Evolutionary conservation across 495 filamentous ascomycete species (phyloP).

Genomic region (Xanthoparmelia taractica): DNA sequence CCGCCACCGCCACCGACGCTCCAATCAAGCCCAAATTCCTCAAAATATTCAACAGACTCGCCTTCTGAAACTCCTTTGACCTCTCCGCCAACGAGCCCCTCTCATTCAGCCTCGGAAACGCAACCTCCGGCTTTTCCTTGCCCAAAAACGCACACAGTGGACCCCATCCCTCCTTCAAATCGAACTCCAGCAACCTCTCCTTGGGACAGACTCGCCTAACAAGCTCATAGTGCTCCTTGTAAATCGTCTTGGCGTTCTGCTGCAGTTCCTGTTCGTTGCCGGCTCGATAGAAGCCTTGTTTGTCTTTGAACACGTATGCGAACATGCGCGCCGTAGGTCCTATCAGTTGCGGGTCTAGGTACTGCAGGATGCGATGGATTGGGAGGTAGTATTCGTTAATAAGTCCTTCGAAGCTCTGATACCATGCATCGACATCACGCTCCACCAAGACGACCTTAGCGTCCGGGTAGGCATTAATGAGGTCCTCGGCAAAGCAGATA

Average conservation of each 20-base stretch:
- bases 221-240: conserved; percentile 31
- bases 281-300: conserved; percentile 14
- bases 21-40: neutral
- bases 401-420: conserved; percentile 19
- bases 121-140: conserved; percentile 35
- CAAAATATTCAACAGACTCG: neutral
- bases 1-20: neutral
- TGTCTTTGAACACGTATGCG: conserved; percentile 3
- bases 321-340: neutral
- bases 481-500: conserved; percentile 44
- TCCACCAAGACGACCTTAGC: conserved; percentile 46
- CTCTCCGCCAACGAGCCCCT: conserved; percentile 16
- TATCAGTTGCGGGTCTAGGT: conserved; percentile 14
- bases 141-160: conserved; percentile 44
- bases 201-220: conserved; percentile 37
- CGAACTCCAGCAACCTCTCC: conserved; percentile 40
- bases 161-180: conserved; percentile 44
- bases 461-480: conserved; percentile 46
- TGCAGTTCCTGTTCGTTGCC: conserved; percentile 17
- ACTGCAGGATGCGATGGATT: neutral
- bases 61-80: neutral
- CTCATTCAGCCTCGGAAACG: conserved; percentile 39
- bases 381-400: conserved; percentile 9
- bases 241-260: conserved; percentile 19
- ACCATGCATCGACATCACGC: conserved; percentile 33